Base-by-base conservation (phyloP, 176 grass and related monocot genomes). In the Ensete glaucum region DNA sequence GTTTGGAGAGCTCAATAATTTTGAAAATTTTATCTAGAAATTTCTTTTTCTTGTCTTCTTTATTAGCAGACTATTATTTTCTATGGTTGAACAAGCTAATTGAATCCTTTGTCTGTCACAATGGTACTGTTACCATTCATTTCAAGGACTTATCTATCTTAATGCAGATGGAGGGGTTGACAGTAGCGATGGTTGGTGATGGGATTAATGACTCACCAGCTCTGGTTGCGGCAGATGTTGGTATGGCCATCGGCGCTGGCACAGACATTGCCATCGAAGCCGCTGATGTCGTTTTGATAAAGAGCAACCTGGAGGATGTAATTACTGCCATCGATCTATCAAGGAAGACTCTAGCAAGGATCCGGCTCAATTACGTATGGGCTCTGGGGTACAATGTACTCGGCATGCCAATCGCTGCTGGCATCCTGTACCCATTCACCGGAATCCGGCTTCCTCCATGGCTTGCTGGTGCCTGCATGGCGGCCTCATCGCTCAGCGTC, bases 381-480 rank as follows among this genome's bases (percentile, higher is more conserved):
- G 95, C 95, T 20, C 79, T 99, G 62, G 88, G 94, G 2, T 97
- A 99, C 81, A 94, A 99, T 52, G n/a, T 99, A 8, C 81, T 99
- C 26, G 88, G 88, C 48, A 82, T 99, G 85, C 94, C 88, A 0
- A 73, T 93, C 9, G 94, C 94, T 0, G 95, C 90, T 0, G 90
- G 95, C 8, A 52, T 94, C 52, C 71, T 99, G 69, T 94, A 91
- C 81, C 95, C 95, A 0, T 93, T 91, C 77, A 88, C 68, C 0
- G 88, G 86, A 77, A 88, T 99, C 77, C 73, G 90, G 50, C 81
- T 99, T 21, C 95, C 95, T 8, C 95, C 95, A 2, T 99, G 90
- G 90, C 88, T 99, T 0, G 95, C 90, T 0, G 90, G 95, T 0
- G 95, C 90, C 24, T 94, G 90, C 84, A 99, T 99, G 95, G 95